Evolutionary conservation across 305 asterid genomes (phyloP).

Genomic region (Solanum hybrid): DNA sequence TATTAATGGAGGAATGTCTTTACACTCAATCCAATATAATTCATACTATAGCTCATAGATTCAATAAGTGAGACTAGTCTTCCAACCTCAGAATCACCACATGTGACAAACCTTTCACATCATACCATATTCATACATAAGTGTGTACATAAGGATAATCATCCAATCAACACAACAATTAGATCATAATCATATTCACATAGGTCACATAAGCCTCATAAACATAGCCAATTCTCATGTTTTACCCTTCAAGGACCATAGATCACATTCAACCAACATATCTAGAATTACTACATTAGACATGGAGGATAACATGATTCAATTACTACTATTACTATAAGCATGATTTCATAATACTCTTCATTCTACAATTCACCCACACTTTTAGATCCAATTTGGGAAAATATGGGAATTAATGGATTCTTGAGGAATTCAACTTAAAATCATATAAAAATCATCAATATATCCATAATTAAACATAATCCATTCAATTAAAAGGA

Average conservation of each 20-base stretch:
- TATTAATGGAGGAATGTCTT: background rate
- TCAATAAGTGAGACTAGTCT: background rate
- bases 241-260: background rate
- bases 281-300: background rate
- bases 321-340: background rate
- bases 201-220: background rate
- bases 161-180: background rate
- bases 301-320: background rate
- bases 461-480: background rate
- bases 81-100: background rate
- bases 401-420: background rate
- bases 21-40: background rate
- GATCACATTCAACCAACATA: background rate
- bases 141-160: background rate
- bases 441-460: background rate
- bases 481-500: background rate
- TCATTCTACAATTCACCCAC: background rate
- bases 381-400: background rate
- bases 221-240: background rate
- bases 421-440: background rate
- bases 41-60: background rate
- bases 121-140: background rate
- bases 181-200: background rate
- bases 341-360: background rate
- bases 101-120: background rate